Evolutionary conservation across 352 stramenopile species (phyloP), one percentile per base, ranked within the genome.

Genomic region (Aphanomyces euteiches): DNA sequence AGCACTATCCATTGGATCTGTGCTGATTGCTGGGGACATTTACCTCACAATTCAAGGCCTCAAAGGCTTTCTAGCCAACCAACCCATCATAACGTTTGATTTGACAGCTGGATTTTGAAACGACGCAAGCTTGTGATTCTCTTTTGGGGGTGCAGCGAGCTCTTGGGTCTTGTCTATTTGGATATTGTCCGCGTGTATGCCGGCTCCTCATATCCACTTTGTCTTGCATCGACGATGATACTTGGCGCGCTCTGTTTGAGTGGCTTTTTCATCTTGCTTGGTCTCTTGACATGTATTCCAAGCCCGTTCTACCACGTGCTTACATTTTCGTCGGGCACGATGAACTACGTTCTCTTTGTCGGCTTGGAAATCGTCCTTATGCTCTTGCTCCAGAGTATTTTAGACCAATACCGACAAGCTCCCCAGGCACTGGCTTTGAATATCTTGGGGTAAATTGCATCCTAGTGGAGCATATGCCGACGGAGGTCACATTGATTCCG

Each of bases 21-120:
- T n/a, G 43, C 43, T 50, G 10, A n/a, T 50, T 12, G 43, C 43
- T 12, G 17, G 43, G 10, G 43, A 50, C 2, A 3, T 50, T 12
- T 50, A 50, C 43, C 43, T 50, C 10, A 50, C 43, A n/a, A n/a
- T 50, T 50, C 10, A 50, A 50, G 43, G 43, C 43, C 43, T 50
- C 17, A n/a, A 50, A n/a, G 43, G 43, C 43, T 50, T n/a, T 50
- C 17, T 50, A n/a, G 10, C 17, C 10, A 12, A 50, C 43, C 10
- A 50, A 50, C 43, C 43, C 43, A 50, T 50, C 43, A 50, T 50
- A 2, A 50, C 43, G 10, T 50, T n/a, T n/a, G 43, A 50, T 50
- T 50, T 50, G 2, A 1, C 17, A n/a, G 43, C 43, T n/a, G 43
- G 43, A n/a, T n/a, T 50, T n/a, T n/a, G n/a, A 2, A 50, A n/a